Conservation (phyloP, 2,329 filamentous ascomycete genomes). For the Phyllosticta citriasiana region DNA sequence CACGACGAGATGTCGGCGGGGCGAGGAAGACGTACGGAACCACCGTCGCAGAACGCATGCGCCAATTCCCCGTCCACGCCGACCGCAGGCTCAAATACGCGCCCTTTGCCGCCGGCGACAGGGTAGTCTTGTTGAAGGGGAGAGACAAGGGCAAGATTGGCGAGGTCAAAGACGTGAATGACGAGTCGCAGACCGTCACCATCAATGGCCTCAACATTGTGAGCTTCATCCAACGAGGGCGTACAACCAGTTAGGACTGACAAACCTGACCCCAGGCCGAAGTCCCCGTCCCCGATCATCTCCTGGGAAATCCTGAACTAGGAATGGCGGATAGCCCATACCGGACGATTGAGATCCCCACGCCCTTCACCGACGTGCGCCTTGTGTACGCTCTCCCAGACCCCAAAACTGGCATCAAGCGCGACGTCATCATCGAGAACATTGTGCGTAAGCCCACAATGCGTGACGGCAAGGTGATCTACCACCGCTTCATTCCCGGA, state of each 20-base stretch:
- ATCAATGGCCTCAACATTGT: slow-evolving; percentile 34
- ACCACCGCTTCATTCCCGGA: slow-evolving; percentile 27
- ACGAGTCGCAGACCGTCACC: slow-evolving; percentile 22
- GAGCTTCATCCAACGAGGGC: slow-evolving; percentile 3
- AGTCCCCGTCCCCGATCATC: slow-evolving; percentile 31
- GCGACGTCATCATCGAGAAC: slow-evolving; percentile 44
- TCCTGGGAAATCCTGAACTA: slow-evolving; percentile 26
- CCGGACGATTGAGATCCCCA: slow-evolving; percentile 41
- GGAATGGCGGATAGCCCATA: slow-evolving; percentile 23
- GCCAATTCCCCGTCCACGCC: slow-evolving; percentile 28
- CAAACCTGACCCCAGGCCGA: slow-evolving; percentile 26
- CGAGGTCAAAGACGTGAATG: slow-evolving; percentile 47
- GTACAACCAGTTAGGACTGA: neutral
- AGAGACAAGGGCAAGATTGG: slow-evolving; percentile 78
- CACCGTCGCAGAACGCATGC: slow-evolving; percentile 25
- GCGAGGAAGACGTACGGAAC: slow-evolving; percentile 50
- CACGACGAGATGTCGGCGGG: slow-evolving; percentile 60
- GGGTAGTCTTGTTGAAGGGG: slow-evolving; percentile 72
- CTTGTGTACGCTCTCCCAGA: slow-evolving; percentile 71
- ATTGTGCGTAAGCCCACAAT: slow-evolving; percentile 14
- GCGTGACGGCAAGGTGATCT: slow-evolving; percentile 9
- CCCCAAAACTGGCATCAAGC: slow-evolving; percentile 50
- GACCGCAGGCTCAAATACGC: slow-evolving; percentile 21
- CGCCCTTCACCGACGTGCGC: slow-evolving; percentile 64
- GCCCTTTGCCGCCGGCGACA: slow-evolving; percentile 49